Conservation (phyloP, 176 grass and related monocot species). For the Pontederia crassipes region DNA sequence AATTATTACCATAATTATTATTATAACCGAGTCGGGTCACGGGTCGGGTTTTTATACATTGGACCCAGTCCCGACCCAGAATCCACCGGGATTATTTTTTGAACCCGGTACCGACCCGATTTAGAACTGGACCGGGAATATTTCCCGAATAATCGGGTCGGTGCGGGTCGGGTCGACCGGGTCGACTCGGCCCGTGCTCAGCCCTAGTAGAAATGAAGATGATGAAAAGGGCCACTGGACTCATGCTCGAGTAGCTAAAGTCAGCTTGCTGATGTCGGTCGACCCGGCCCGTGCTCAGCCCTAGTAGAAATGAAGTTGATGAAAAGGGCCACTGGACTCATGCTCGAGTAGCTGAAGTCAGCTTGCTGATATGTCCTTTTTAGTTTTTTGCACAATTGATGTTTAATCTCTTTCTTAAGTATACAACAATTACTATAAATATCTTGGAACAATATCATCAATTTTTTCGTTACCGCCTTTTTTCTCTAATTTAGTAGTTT, state of each 20-base stretch:
- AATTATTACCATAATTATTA: too few species aligned
- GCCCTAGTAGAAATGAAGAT: conserved; percentile 31
- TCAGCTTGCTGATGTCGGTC: conserved; percentile 79
- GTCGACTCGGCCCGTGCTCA: too few species aligned
- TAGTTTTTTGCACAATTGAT: conserved; percentile 91
- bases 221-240: conserved; percentile 93
- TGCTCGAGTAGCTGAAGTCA: conserved; percentile 62
- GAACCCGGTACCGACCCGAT: too few species aligned
- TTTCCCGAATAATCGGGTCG: too few species aligned
- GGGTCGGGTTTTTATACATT: too few species aligned
- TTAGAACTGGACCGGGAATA: too few species aligned
- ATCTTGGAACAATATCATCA: neutral
- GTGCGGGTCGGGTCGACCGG: too few species aligned
- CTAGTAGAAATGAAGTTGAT: conserved; percentile 47
- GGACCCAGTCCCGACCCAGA: too few species aligned
- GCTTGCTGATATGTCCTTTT: conserved; percentile 83
- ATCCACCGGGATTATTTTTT: too few species aligned
- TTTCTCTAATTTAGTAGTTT: neutral
- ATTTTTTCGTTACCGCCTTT: neutral
- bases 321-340: conserved; percentile 82
- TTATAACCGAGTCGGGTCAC: too few species aligned
- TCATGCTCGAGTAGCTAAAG: conserved; percentile 59
- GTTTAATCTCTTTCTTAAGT: conserved; percentile 94
- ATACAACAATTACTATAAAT: conserved; percentile 90
- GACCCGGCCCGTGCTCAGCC: too few species aligned